A percentile compares a stretch with the other conserved stretches of the same genome.
Conservation (phyloP, 1,284 basidiomycete genomes). For the Retiboletus flavoniger region DNA sequence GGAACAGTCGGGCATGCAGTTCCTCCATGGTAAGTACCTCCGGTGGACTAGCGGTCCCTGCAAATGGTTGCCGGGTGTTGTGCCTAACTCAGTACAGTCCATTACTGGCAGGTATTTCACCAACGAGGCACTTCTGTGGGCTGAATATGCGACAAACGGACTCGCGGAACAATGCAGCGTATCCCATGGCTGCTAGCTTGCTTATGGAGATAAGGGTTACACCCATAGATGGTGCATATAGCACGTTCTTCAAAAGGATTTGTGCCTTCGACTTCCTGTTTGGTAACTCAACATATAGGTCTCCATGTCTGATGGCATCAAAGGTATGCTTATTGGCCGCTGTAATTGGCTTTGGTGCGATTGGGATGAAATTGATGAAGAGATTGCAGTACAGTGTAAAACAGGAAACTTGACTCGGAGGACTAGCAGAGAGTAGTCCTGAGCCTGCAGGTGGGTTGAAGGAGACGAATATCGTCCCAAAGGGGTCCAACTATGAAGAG, state of each 20-base stretch:
- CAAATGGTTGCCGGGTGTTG: background rate
- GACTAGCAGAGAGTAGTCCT: no score
- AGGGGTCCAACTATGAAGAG: no score
- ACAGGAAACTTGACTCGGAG: no score
- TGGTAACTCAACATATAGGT: constrained; percentile 37
- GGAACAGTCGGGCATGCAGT: background rate
- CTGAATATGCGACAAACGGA: background rate
- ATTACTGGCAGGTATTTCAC: background rate
- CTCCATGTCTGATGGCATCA: no score
- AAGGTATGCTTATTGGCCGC: background rate
- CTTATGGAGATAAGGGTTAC: constrained; percentile 39
- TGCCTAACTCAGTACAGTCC: background rate
- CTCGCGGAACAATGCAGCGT: background rate
- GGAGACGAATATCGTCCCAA: no score
- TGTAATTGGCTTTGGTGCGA: background rate
- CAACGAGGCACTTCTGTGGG: background rate
- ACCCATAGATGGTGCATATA: constrained; percentile 34
- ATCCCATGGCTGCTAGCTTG: constrained; percentile 16
- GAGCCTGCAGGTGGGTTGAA: no score
- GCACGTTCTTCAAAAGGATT: constrained; percentile 37
- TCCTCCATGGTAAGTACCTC: constrained; percentile 8
- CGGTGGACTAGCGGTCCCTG: background rate
- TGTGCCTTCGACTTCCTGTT: constrained; percentile 30
- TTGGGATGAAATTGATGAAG: background rate
- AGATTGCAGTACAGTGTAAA: background rate